A percentile compares a stretch with the other conserved stretches of the same genome.
Evolutionary conservation across 352 stramenopile species (phyloP).

Genomic region (Phytopythium cucurbitacearum): DNA sequence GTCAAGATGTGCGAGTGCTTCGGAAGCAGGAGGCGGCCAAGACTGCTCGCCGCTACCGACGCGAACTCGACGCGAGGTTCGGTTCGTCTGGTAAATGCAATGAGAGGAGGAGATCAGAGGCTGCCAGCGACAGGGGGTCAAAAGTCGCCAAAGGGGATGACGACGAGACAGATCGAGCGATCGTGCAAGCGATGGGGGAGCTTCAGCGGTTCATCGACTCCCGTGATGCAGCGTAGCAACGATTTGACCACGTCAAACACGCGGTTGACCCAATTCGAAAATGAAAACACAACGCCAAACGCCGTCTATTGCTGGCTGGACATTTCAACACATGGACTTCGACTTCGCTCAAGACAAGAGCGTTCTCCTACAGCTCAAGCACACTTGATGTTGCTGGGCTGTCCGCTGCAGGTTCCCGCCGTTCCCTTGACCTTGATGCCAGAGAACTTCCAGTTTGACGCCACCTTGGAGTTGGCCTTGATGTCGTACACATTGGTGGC

Average conservation of each 20-base stretch:
- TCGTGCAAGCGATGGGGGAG: conserved; percentile 17
- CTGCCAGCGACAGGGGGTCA: neutral
- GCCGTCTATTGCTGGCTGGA: too few species aligned
- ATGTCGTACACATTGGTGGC: conserved; percentile 24
- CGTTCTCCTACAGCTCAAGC: too few species aligned
- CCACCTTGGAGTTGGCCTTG: conserved; percentile 14
- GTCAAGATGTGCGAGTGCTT: conserved; percentile 44
- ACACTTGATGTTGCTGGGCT: conserved; percentile 9
- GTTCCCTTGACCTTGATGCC: conserved; percentile 9
- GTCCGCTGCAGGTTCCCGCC: conserved; percentile 13
- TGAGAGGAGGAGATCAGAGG: neutral
- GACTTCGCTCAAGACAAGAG: too few species aligned
- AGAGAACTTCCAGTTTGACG: conserved; percentile 23
- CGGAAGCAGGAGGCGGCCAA: conserved; percentile 34
- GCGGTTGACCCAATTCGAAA: too few species aligned
- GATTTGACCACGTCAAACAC: neutral
- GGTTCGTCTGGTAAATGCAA: neutral
- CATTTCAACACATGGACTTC: too few species aligned
- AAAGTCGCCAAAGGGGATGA: neutral
- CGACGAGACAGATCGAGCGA: conserved; percentile 14
- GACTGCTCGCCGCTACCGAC: conserved; percentile 40
- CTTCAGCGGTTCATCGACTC: conserved; percentile 6
- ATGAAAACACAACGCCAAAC: too few species aligned
- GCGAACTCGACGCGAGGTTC: conserved; percentile 16
- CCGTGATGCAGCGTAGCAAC: neutral